These are phyloP conservation scores for Scutellaria baicalensis DNA, from an alignment of 257 asterid species.

Conservation along the genomic window DNA sequence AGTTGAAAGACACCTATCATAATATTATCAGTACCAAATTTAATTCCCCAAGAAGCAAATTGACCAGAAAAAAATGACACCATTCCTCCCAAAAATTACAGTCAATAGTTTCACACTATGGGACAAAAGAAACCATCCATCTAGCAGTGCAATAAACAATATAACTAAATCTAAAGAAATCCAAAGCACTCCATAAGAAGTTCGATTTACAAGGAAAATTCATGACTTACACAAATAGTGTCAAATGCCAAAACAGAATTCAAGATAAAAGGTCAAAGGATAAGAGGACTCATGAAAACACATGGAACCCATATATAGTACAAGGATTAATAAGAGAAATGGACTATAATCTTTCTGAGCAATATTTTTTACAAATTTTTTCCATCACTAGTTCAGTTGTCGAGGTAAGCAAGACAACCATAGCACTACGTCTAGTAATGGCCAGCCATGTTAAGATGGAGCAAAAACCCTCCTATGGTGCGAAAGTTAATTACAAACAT, in stretches of 20 bases:
- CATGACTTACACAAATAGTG: background rate
- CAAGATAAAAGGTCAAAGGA: background rate
- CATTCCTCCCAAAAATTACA: background rate
- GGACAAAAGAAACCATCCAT: background rate
- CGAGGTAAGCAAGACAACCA: background rate
- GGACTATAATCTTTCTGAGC: background rate
- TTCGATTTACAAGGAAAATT: background rate
- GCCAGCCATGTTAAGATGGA: background rate
- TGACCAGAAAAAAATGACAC: constrained; percentile 1
- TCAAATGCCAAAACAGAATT: background rate
- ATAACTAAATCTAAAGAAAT: background rate
- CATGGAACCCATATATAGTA: background rate
- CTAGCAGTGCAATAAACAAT: background rate
- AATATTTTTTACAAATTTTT: background rate
- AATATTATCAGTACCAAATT: background rate
- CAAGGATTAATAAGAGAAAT: background rate
- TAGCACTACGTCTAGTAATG: background rate
- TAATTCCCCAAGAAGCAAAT: background rate
- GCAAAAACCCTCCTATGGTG: background rate
- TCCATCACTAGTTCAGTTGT: background rate
- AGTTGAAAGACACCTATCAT: background rate
- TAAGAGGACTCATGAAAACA: background rate
- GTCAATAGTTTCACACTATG: background rate
- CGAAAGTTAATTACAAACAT: background rate
- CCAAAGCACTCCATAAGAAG: background rate